Evolutionary conservation across 164 flowering plant species (phyloP).

Genomic region (Euptelea pleiosperma): DNA sequence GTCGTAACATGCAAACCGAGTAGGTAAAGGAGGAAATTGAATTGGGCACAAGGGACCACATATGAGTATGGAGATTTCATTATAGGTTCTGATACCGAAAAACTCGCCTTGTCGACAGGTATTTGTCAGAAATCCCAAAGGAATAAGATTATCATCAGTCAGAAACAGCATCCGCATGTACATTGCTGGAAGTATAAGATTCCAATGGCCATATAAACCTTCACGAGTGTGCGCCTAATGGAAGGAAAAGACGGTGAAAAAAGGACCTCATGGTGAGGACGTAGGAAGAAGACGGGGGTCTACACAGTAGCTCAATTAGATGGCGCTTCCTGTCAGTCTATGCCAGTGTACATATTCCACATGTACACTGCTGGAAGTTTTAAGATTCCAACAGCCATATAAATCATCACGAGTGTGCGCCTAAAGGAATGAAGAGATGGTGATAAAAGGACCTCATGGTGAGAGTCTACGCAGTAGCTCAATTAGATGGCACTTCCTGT

Average conservation of each 20-base stretch:
- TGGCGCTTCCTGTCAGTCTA: too few relatives aligned
- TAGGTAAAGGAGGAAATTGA: slow-evolving; percentile 23
- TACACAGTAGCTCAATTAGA: too few relatives aligned
- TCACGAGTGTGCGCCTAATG: not conserved
- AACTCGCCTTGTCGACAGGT: slow-evolving; percentile 30
- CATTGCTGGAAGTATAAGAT: slow-evolving; percentile 40
- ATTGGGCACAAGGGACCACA: slow-evolving; percentile 34
- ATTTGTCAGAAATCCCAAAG: slow-evolving; percentile 24
- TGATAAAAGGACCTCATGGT: too few relatives aligned
- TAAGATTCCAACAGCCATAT: too few relatives aligned
- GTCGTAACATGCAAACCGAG: slow-evolving; percentile 41
- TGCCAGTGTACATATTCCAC: too few relatives aligned
- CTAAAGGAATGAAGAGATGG: too few relatives aligned
- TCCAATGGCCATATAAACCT: slow-evolving; percentile 18
- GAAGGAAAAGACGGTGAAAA: not conserved
- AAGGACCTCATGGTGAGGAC: slow-evolving; percentile 5
- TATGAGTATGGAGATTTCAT: slow-evolving; percentile 75
- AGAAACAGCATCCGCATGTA: slow-evolving; percentile 64
- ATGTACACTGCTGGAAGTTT: too few relatives aligned
- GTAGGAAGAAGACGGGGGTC: too few relatives aligned
- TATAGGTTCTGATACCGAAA: slow-evolving; percentile 51
- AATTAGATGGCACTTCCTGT: too few relatives aligned
- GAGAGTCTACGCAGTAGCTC: too few relatives aligned
- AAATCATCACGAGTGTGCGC: too few relatives aligned
- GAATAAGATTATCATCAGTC: slow-evolving; percentile 40